phyloP scores from a whole-genome alignment of 495 filamentous ascomycete species.

The Daldinia childiae region DNA sequence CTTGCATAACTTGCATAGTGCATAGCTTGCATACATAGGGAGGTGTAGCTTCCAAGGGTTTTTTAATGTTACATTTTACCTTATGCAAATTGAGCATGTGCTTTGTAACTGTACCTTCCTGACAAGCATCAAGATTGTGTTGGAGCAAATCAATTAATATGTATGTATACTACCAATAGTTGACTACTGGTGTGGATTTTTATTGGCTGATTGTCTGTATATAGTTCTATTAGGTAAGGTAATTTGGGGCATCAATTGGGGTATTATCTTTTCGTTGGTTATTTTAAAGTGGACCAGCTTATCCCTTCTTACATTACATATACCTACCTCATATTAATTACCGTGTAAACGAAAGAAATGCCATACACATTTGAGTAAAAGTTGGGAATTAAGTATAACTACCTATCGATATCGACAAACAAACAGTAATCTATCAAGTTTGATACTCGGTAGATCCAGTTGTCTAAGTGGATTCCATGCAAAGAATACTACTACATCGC shows the following conservation, averaged over 20 bases:
- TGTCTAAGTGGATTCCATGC: slow-evolving; percentile 22
- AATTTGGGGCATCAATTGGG: neutral
- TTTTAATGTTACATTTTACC: neutral
- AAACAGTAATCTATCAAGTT: slow-evolving; percentile 30
- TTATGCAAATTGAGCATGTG: neutral
- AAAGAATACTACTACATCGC: slow-evolving; percentile 12
- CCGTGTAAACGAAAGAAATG: no score
- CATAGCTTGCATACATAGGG: no score
- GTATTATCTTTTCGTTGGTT: no score
- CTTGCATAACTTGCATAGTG: no score
- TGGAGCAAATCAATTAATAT: neutral
- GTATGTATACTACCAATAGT: neutral
- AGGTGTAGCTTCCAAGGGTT: no score
- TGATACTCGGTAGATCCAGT: slow-evolving; percentile 44
- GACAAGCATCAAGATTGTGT: neutral
- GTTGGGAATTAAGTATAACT: neutral
- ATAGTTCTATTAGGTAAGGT: neutral
- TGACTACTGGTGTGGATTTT: neutral
- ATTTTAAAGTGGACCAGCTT: no score
- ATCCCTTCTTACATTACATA: no score
- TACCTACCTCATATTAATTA: no score
- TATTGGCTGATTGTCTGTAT: neutral
- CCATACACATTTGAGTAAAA: no score
- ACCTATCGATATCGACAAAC: neutral
- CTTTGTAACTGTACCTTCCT: neutral